phyloP scores from a whole-genome alignment of 1,284 basidiomycete species.

The Heterobasidion annosum region DNA sequence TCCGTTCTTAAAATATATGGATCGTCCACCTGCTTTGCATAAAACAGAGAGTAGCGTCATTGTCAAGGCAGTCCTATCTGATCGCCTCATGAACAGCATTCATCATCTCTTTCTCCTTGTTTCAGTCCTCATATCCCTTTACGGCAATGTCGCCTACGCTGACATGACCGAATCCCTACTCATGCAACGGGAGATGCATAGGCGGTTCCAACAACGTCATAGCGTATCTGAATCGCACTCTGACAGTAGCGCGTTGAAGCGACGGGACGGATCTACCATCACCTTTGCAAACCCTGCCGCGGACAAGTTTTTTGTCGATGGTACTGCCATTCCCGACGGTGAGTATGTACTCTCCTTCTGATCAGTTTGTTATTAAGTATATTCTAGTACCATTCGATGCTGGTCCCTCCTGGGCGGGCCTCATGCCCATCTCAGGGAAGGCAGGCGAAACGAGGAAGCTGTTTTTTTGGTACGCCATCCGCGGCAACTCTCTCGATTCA shows the following conservation, averaged over 20 bases:
- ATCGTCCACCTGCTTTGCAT: too few relatives aligned
- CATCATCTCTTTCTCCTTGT: background rate
- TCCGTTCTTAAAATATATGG: too few relatives aligned
- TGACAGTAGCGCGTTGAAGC: background rate
- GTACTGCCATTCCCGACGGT: slow-evolving; percentile 6
- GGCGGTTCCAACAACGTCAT: background rate
- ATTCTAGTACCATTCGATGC: slow-evolving; percentile 20
- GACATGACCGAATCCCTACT: background rate
- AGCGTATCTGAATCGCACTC: background rate
- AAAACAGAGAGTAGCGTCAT: too few relatives aligned
- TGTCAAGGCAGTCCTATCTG: background rate
- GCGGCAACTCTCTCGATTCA: background rate
- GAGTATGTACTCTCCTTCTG: background rate
- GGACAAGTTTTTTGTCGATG: slow-evolving; percentile 6
- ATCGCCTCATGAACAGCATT: background rate
- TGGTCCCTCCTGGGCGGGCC: slow-evolving; percentile 29
- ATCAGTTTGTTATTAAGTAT: background rate
- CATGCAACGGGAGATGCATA: background rate
- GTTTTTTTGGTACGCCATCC: slow-evolving; percentile 30
- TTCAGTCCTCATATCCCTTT: background rate
- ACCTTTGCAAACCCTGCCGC: slow-evolving; percentile 5
- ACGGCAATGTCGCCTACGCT: background rate
- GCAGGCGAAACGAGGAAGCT: slow-evolving; percentile 29
- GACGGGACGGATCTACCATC: slow-evolving; percentile 1
- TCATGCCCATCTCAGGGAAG: slow-evolving; percentile 27